Evolutionary conservation across 306 rosid species (phyloP).

Genomic region (Ormosia emarginata): DNA sequence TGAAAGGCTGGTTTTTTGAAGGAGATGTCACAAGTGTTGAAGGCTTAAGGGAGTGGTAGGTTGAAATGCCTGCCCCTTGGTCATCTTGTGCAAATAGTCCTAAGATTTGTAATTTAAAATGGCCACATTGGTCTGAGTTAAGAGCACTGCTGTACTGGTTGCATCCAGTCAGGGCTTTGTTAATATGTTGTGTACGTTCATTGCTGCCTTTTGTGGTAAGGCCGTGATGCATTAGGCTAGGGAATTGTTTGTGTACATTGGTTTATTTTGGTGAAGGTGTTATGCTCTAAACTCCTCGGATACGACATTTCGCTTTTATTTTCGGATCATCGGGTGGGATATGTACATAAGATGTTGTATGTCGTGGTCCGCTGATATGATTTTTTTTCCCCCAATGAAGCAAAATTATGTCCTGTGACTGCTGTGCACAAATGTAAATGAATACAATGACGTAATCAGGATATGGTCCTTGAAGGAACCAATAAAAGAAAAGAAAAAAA

Average conservation of each 20-base stretch:
- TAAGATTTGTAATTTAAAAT: constrained; percentile 49
- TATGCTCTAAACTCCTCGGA: constrained; percentile 24
- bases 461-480: too few relatives aligned
- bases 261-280: constrained; percentile 52
- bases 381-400: too few relatives aligned
- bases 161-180: constrained; percentile 44
- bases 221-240: constrained; percentile 52
- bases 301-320: neutral
- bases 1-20: constrained; percentile 47
- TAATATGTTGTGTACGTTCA: constrained; percentile 52
- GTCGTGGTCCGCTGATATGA: neutral
- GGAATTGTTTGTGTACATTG: constrained; percentile 47
- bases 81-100: constrained; percentile 38
- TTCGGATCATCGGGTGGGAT: neutral
- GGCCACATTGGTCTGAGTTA: constrained; percentile 52
- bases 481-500: too few relatives aligned
- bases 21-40: constrained; percentile 38
- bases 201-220: constrained; percentile 56
- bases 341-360: neutral
- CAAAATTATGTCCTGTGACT: too few relatives aligned
- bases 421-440: too few relatives aligned
- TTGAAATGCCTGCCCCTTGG: constrained; percentile 66
- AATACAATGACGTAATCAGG: too few relatives aligned
- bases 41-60: constrained; percentile 62
- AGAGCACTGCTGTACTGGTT: constrained; percentile 32